phyloP scores from a whole-genome alignment of 257 asterid genomes.

The Sherardia arvensis region DNA sequence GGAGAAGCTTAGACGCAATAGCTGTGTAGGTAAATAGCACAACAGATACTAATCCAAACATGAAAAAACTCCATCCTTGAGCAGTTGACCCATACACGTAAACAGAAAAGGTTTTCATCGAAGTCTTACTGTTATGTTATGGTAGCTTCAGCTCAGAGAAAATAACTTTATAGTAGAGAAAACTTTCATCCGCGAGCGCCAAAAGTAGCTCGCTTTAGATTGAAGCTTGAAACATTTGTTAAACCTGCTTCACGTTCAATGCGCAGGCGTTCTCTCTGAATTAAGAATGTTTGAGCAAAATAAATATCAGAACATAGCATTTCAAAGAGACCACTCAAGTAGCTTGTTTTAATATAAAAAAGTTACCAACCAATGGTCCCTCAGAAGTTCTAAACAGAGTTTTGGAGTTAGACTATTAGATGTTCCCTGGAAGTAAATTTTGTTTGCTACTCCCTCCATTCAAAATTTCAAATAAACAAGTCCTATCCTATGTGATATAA shows the following conservation, averaged over 20 bases:
- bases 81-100: constrained; percentile 7
- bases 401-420: too few species aligned
- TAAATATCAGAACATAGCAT: neutral
- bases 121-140: neutral
- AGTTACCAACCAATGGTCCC: neutral
- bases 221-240: constrained; percentile 24
- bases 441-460: neutral
- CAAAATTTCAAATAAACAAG: too few species aligned
- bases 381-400: neutral
- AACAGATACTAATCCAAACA: constrained; percentile 14
- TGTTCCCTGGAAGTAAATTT: neutral
- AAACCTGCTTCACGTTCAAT: constrained; percentile 55
- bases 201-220: neutral
- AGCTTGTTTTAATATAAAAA: constrained; percentile 14
- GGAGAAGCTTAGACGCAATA: constrained; percentile 15
- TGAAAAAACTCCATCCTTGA: constrained; percentile 15
- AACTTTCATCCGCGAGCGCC: neutral
- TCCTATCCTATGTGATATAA: neutral
- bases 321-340: neutral
- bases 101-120: constrained; percentile 4
- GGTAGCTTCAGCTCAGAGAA: neutral
- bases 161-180: neutral
- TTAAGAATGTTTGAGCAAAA: constrained; percentile 13
- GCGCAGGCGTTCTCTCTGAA: constrained; percentile 54
- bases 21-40: constrained; percentile 10